Evolutionary conservation across 148 eudicot genomes (phyloP).

Genomic region (Rhododendron kiyosumense): DNA sequence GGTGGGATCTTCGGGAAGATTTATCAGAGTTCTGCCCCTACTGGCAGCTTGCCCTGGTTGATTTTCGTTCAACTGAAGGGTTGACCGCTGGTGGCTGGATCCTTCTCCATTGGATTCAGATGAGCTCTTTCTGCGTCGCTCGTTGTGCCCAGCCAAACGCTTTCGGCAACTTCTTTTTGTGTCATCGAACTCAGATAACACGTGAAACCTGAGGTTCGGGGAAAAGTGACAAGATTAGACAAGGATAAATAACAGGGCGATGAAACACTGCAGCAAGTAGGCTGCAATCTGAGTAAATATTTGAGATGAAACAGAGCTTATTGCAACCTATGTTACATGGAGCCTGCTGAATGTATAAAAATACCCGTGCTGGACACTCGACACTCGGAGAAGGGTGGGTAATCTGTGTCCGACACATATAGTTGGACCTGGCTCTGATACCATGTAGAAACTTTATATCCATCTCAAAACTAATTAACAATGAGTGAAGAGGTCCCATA

Average conservation of each 20-base stretch:
- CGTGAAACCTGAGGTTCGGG: slow-evolving; percentile 5
- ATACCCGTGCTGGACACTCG: neutral
- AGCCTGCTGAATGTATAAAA: neutral
- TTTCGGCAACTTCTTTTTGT: slow-evolving; percentile 9
- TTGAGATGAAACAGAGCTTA: neutral
- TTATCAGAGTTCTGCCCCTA: neutral
- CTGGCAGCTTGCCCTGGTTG: neutral
- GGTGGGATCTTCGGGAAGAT: neutral
- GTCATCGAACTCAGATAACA: neutral
- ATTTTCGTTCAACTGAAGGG: neutral
- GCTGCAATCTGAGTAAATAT: neutral
- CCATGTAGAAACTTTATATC: no score
- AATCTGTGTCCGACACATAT: neutral
- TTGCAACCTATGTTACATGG: neutral
- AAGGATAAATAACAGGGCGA: neutral
- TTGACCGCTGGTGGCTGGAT: neutral
- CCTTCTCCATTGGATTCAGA: slow-evolving; percentile 9
- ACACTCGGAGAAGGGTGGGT: neutral
- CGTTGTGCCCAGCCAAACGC: slow-evolving; percentile 9
- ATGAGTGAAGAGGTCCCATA: no score
- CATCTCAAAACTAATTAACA: no score
- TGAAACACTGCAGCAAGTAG: neutral
- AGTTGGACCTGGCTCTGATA: no score
- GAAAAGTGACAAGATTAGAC: neutral
- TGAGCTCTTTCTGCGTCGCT: slow-evolving; percentile 5